Base-by-base conservation (phyloP, 106 monocot species). In the Gastrodia elata region DNA sequence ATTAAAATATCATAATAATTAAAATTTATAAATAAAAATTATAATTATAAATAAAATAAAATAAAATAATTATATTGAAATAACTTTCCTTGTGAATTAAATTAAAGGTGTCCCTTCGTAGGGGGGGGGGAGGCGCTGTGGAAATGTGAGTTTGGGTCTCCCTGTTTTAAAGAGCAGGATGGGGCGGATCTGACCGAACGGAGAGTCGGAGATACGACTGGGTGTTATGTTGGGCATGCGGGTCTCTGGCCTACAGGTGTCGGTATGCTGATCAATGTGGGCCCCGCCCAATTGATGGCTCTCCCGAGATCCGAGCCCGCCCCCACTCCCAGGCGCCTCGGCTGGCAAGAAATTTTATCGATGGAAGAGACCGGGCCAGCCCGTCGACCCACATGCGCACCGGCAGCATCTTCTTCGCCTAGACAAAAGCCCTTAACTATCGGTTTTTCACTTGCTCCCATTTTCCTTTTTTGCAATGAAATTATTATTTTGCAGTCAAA, bases 251-350 rank as follows among this genome's bases (percentile, higher is more conserved):
- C 0, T 61, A 26, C 32, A 61, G 28, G 61, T 61, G 61, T 61
- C 61, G 8, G 3, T 28, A 6, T 5, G 8, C 13, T 2, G 13
- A 30, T 52, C 11, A 6, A 20, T 28, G 61, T 30, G 65, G 65
- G 65, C 20, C 65, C 13, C 20, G 15, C 22, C 0, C 20, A 33
- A 65, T 65, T 65, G 61, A 61, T 61, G 65, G 65, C 65, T 20
- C 65, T 65, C 27, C 65, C 65, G 35, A 36, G 65, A 65, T 65
- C 65, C 65, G 65, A 65, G 65, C 65, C 33, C 2, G 59, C 30
- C 28, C 59, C 59, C 59, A 52, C 28, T 59, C 59, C 27, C 59
- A 59, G 11, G 59, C 41, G 41, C 25, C 59, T 59, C 59, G 27
- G 0, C 59, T 59, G 27, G 10, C 25, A 59, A n/a, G 25, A 27